phyloP scores from a whole-genome alignment of 1,139 yeast genomes.

The Pichia sp. region DNA sequence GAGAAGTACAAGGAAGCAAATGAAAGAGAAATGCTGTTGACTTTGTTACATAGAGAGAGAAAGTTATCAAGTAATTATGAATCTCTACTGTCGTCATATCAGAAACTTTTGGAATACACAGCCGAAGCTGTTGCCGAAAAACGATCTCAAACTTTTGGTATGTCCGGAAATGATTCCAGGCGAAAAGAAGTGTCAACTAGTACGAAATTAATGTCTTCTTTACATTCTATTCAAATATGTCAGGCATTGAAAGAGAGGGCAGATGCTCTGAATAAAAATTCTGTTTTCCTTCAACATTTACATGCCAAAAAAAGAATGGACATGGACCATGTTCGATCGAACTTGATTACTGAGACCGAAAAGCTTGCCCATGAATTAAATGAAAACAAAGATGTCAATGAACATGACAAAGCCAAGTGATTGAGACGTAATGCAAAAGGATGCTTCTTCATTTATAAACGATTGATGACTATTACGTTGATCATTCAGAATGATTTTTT shows the following conservation, averaged over 20 bases:
- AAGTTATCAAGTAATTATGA: conserved; percentile 20
- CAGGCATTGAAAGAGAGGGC: conserved; percentile 1
- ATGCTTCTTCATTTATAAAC: no score
- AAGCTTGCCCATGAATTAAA: neutral
- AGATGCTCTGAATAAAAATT: conserved; percentile 3
- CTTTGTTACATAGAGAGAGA: conserved; percentile 20
- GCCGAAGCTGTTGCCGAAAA: neutral
- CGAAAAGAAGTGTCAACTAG: neutral
- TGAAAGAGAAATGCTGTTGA: conserved; percentile 1
- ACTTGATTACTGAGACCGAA: neutral
- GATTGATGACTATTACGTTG: no score
- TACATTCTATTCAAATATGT: conserved; percentile 1
- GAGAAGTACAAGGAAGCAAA: neutral
- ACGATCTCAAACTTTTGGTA: neutral
- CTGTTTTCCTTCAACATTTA: conserved; percentile 4
- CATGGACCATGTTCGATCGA: conserved; percentile 1
- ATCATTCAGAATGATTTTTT: no score
- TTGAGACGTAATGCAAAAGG: no score
- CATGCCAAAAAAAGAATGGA: conserved; percentile 1
- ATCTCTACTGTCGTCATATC: conserved; percentile 11
- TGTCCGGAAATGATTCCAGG: neutral
- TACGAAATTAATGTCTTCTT: neutral
- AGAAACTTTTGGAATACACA: conserved; percentile 7
- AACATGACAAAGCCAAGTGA: no score
- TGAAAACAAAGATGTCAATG: no score